phyloP scores from a whole-genome alignment of 352 stramenopile species.

The Globisporangium parvum region DNA sequence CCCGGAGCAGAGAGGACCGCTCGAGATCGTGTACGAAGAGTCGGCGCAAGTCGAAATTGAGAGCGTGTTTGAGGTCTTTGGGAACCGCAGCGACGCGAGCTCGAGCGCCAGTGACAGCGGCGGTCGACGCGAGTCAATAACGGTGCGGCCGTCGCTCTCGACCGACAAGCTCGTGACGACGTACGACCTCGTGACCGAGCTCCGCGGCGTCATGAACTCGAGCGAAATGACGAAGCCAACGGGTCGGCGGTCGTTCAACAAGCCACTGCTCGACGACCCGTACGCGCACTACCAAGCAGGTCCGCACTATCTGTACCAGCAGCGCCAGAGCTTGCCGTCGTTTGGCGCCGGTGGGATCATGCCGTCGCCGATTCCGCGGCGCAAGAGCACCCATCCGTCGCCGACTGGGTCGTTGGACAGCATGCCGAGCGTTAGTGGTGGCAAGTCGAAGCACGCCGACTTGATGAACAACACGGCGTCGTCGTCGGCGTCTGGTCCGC shows the following conservation, averaged over 20 bases:
- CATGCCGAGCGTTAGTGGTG: not conserved
- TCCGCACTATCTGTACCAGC: constrained; percentile 1
- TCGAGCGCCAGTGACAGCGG: not conserved
- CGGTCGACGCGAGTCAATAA: constrained; percentile 14
- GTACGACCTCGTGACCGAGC: constrained; percentile 40
- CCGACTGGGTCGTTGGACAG: constrained; percentile 6
- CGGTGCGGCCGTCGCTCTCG: not conserved
- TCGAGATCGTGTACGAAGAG: constrained; percentile 1
- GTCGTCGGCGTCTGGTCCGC: constrained; percentile 7
- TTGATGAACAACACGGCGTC: constrained; percentile 12
- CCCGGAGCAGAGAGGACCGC: constrained; percentile 19
- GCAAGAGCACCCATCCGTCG: constrained; percentile 7
- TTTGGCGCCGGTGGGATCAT: constrained; percentile 5
- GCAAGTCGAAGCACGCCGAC: constrained; percentile 5
- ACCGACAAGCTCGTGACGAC: not conserved
- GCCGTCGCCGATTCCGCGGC: constrained; percentile 10
- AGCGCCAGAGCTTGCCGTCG: constrained; percentile 12
- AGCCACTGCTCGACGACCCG: not conserved
- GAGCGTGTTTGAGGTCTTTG: constrained; percentile 46
- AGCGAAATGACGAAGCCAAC: constrained; percentile 47
- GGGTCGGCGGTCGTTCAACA: constrained; percentile 14
- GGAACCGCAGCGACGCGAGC: constrained; percentile 17
- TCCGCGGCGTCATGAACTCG: constrained; percentile 73
- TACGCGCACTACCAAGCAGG: not conserved
- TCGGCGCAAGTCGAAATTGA: constrained; percentile 31